These are phyloP conservation scores for Cicer judaicum DNA, from an alignment of 306 rosid genomes.

Conservation along the genomic window DNA sequence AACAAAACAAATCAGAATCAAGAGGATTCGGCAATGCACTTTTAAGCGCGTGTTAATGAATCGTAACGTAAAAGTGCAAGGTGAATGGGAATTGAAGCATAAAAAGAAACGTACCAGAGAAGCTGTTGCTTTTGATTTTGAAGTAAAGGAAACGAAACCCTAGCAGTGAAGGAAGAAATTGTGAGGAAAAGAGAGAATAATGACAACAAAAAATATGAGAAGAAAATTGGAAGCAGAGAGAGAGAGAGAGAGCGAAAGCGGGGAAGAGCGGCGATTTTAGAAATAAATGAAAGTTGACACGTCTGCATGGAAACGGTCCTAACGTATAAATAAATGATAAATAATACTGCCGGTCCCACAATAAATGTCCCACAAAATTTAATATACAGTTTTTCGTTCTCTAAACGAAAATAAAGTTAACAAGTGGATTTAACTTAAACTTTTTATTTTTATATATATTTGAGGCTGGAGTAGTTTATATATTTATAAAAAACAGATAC, in stretches of 20 bases:
- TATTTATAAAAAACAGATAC: no score
- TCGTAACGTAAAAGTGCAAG: slow-evolving; percentile 40
- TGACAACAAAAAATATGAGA: slow-evolving; percentile 44
- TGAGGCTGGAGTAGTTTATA: no score
- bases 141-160: slow-evolving; percentile 89
- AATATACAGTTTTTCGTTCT: no score
- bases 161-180: slow-evolving; percentile 50
- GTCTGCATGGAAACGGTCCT: slow-evolving; percentile 60
- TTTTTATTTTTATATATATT: no score
- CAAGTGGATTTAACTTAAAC: no score
- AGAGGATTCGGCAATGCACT: slow-evolving; percentile 17
- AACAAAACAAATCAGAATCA: slow-evolving; percentile 14
- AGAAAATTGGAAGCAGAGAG: slow-evolving; percentile 33
- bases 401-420: no score
- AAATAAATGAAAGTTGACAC: slow-evolving; percentile 59
- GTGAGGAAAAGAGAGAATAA: slow-evolving; percentile 44
- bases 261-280: slow-evolving; percentile 61
- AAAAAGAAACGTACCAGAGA: slow-evolving; percentile 64
- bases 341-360: not conserved
- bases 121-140: slow-evolving; percentile 49
- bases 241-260: slow-evolving; percentile 33
- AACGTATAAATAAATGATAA: slow-evolving; percentile 49
- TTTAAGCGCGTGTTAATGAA: slow-evolving; percentile 22
- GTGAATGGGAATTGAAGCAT: not conserved
- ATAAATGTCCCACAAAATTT: no score